These are phyloP conservation scores for Penstemon eatonii DNA, from an alignment of 257 asterid species.

Conservation along the genomic window DNA sequence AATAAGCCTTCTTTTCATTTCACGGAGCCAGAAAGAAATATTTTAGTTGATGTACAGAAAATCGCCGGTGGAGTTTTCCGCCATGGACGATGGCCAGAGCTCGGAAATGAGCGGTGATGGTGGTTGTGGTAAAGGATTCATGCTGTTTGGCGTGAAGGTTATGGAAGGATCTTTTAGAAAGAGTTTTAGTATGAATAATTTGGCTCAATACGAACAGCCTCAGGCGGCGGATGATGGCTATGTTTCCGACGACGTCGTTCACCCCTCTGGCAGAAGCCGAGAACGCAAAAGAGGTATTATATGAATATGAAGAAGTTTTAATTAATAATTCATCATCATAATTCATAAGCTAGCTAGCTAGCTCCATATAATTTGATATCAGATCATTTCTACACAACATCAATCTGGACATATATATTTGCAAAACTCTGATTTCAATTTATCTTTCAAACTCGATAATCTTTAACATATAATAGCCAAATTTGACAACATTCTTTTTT, in stretches of 20 bases:
- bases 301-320: too few species aligned
- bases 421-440: not conserved
- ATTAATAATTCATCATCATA: too few species aligned
- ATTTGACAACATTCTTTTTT: too few species aligned
- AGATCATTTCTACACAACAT: too few species aligned
- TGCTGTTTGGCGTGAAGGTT: constrained; percentile 92
- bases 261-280: constrained; percentile 77
- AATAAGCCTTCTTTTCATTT: constrained; percentile 11
- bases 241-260: constrained; percentile 93
- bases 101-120: constrained; percentile 43
- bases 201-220: constrained; percentile 61
- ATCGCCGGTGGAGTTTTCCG: constrained; percentile 35
- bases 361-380: too few species aligned
- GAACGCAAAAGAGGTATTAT: constrained; percentile 80
- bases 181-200: constrained; percentile 84
- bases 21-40: constrained; percentile 14
- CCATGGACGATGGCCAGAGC: constrained; percentile 45
- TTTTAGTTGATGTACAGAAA: constrained; percentile 35
- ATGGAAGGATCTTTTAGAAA: constrained; percentile 80
- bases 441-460: not conserved
- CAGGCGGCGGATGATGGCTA: constrained; percentile 55
- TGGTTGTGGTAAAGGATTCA: constrained; percentile 52
- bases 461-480: too few species aligned
- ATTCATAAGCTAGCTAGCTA: too few species aligned
- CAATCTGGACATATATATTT: too few species aligned